phyloP scores from a whole-genome alignment of 192 early-diverging fungal genomes.

The Mortierella hygrophila region DNA sequence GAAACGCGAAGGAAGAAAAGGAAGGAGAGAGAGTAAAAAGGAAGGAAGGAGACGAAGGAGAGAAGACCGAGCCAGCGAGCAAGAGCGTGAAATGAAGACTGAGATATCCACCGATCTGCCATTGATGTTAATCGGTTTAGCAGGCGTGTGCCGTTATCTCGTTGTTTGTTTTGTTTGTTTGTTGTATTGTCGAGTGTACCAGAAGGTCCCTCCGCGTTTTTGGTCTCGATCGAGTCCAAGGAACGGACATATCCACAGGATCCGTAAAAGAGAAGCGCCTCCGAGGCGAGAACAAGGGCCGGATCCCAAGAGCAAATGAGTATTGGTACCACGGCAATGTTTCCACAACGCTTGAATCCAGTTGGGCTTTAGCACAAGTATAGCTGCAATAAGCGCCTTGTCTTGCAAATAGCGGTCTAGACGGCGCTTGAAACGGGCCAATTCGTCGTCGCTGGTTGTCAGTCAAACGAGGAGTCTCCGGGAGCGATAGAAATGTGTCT shows the following conservation, averaged over 20 bases:
- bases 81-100: background rate
- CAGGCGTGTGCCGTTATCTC: background rate
- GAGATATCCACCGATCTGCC: constrained; percentile 8
- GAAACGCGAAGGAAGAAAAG: background rate
- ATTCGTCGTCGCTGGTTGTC: background rate
- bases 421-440: background rate
- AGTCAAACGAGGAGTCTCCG: background rate
- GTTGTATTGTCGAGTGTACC: no score
- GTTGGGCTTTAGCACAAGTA: background rate
- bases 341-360: background rate
- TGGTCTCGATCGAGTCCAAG: background rate
- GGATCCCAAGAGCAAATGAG: background rate
- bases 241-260: background rate
- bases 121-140: background rate
- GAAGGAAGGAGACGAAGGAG: background rate
- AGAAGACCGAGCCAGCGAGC: background rate
- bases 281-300: background rate
- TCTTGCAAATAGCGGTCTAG: background rate
- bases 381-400: background rate
- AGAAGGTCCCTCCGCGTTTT: background rate
- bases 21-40: background rate
- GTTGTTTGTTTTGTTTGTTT: background rate
- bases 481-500: background rate
- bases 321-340: background rate
- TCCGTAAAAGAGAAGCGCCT: background rate